These are phyloP conservation scores for Barnettozyma hawaiiensis DNA, from an alignment of 1,139 yeast genomes.

Conservation along the genomic window DNA sequence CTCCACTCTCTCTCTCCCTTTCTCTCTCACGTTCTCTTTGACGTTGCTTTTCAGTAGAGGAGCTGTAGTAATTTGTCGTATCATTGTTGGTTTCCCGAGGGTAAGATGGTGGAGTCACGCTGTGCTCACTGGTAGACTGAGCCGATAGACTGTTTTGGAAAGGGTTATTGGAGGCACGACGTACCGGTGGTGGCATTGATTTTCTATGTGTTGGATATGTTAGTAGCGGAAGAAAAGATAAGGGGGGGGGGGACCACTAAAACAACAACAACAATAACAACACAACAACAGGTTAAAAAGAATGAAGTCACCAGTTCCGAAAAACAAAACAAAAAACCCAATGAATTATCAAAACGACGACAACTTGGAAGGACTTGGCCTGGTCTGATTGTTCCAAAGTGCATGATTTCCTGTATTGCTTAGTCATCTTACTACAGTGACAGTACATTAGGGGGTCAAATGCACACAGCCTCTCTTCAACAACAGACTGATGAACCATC, in stretches of 20 bases:
- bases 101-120: constrained; percentile 12
- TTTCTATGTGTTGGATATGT: constrained; percentile 5
- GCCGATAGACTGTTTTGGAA: constrained; percentile 46
- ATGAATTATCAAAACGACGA: too few relatives aligned
- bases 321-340: too few relatives aligned
- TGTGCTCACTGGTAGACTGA: constrained; percentile 31
- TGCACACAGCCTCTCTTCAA: too few relatives aligned
- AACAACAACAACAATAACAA: too few relatives aligned
- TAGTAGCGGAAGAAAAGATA: background rate
- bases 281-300: too few relatives aligned
- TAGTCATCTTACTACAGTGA: too few relatives aligned
- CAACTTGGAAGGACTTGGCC: too few relatives aligned
- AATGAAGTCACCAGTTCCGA: too few relatives aligned
- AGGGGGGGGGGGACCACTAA: background rate
- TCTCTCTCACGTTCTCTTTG: constrained; percentile 13
- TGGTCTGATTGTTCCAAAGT: too few relatives aligned
- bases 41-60: constrained; percentile 20
- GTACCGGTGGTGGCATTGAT: constrained; percentile 29
- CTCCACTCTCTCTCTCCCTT: constrained; percentile 5
- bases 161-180: constrained; percentile 47
- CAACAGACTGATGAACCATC: too few relatives aligned
- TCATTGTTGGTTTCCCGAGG: constrained; percentile 4
- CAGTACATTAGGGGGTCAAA: too few relatives aligned
- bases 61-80: constrained; percentile 13
- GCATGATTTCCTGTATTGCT: too few relatives aligned